Base-by-base conservation (phyloP, 306 rosid species). In the Begonia peltatifolia region DNA sequence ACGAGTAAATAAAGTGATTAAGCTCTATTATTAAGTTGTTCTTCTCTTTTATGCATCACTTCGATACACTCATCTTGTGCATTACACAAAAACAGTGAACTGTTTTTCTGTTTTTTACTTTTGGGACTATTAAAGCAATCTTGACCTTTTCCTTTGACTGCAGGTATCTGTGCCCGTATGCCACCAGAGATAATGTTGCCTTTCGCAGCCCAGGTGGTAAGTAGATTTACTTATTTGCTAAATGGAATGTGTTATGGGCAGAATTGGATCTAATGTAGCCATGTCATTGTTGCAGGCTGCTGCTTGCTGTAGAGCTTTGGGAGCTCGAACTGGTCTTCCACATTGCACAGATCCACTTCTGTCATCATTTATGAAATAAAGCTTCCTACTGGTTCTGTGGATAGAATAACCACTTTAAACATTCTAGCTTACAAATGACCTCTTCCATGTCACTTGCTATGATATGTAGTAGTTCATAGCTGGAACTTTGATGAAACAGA, bases 251-350 rank as follows among this genome's bases (percentile, higher is more conserved):
- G 42, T 11, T 20, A 53, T 52, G 23, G 13, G 11, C 59, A 48
- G 36, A 16, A 57, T 52, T 9, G 46, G 50, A 36, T 6, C 46
- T n/a, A 16, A 25, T 61, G 55, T 47, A 25, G 25, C 43, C 44
- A 36, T 11, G 1, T 9, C 57, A 54, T 58, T 38, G 20, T 50
- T 59, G 50, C 87, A 90, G 95, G 99, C 95, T 12, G 95, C 87
- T 42, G 65, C 70, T 58, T 83, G 84, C 56, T 90, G 95, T 66
- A 76, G 92, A 68, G 88, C 69, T 64, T 56, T 83, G 77, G 99
- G 99, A 59, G 94, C 97, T 59, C 82, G 95, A 58, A 65, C 70
- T 44, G 94, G 92, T 62, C 94, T 90, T 69, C 95, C 92, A 44
- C 55, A 73, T 36, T 62, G 72, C 63, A 67, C 80, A 0, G 86